Percentiles rank a stretch among this genome's conserved stretches.
These are phyloP conservation scores for Amauroascus verrucosus DNA, from an alignment of 2,329 filamentous ascomycete species.

Conservation along the genomic window DNA sequence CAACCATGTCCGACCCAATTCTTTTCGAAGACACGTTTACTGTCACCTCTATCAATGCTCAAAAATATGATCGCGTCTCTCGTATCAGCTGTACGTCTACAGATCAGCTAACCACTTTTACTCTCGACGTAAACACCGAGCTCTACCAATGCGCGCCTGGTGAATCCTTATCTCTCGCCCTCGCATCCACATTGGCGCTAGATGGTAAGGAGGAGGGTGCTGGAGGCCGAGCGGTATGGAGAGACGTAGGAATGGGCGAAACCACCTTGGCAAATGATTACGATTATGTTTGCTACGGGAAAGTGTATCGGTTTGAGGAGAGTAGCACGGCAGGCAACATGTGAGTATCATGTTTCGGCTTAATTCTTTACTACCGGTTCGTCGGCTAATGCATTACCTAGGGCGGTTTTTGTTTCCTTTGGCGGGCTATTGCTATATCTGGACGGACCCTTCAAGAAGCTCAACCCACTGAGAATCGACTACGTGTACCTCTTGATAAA, in stretches of 20 bases:
- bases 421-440: constrained; percentile 83
- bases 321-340: constrained; percentile 64
- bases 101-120: constrained; percentile 65
- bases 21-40: constrained; percentile 91
- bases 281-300: constrained; percentile 44
- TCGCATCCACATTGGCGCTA: constrained; percentile 75
- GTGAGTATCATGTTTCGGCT: constrained; percentile 57
- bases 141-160: constrained; percentile 67
- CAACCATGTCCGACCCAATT: constrained; percentile 67
- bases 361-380: too few relatives aligned
- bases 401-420: constrained; percentile 89
- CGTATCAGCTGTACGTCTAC: constrained; percentile 68
- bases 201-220: constrained; percentile 69
- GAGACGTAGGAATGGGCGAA: constrained; percentile 53
- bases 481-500: constrained; percentile 89
- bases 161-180: constrained; percentile 67
- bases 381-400: constrained; percentile 33
- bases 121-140: constrained; percentile 88
- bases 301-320: constrained; percentile 44
- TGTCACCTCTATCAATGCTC: constrained; percentile 64
- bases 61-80: constrained; percentile 91
- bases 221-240: constrained; percentile 58
- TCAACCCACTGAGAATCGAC: constrained; percentile 83
- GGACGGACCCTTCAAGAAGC: constrained; percentile 90
- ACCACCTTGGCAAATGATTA: constrained; percentile 45